Conservation (phyloP, 176 grass and related monocot genomes). For the Triticum dicoccoides region DNA sequence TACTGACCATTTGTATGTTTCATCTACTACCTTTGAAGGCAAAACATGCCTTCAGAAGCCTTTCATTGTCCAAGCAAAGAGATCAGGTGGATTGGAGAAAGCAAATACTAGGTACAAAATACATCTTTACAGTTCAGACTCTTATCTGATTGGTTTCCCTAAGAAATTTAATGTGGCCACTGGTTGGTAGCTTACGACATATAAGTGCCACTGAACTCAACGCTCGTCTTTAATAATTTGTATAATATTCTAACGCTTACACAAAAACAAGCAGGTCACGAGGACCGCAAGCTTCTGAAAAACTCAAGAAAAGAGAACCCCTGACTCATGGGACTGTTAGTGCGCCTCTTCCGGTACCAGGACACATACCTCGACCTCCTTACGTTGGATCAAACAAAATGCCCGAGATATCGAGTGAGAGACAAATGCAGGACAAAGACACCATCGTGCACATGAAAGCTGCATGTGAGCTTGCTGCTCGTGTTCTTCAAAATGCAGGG, state of each 20-base stretch:
- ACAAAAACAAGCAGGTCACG: conserved; percentile 34
- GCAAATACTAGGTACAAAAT: conserved; percentile 42
- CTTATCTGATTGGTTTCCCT: neutral
- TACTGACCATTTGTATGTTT: neutral
- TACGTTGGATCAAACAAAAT: conserved; percentile 53
- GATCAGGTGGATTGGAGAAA: conserved; percentile 47
- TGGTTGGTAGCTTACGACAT: neutral
- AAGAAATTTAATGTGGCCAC: neutral
- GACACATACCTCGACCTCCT: conserved; percentile 64
- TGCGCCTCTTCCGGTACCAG: conserved; percentile 65
- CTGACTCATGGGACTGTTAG: conserved; percentile 66
- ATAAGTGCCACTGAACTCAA: neutral
- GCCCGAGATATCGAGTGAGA: conserved; percentile 67
- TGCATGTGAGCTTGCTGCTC: conserved; percentile 77
- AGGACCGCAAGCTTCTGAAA: conserved; percentile 35
- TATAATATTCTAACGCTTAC: conserved; percentile 11
- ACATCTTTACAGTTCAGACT: neutral
- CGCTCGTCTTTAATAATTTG: neutral
- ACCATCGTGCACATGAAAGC: conserved; percentile 74
- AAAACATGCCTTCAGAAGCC: conserved; percentile 31
- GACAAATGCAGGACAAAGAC: conserved; percentile 74
- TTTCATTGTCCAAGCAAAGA: conserved; percentile 57
- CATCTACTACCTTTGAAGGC: conserved; percentile 37
- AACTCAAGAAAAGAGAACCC: conserved; percentile 55
- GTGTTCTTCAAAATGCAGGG: conserved; percentile 77